Percentiles rank a stretch among this genome's conserved stretches.
phyloP scores from a whole-genome alignment of 306 rosid species.

The Fragaria iinumae region DNA sequence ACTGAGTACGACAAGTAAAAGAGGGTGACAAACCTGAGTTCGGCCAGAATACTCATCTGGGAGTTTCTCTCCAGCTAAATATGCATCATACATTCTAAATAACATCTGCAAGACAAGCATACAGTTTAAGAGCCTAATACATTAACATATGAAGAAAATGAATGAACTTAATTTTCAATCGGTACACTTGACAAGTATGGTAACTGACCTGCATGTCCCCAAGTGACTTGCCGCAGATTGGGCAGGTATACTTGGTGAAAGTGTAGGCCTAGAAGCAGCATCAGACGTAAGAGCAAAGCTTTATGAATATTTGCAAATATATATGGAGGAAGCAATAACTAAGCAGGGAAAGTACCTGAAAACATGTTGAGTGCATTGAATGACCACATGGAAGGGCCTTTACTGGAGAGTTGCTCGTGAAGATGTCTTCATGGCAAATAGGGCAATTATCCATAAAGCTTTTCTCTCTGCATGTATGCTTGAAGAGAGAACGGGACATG shows the following conservation, averaged over 20 bases:
- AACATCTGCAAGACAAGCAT: constrained; percentile 55
- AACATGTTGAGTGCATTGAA: constrained; percentile 86
- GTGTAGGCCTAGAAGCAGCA: constrained; percentile 73
- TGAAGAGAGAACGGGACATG: constrained; percentile 65
- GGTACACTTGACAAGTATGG: not conserved
- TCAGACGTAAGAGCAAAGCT: constrained; percentile 30
- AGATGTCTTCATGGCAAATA: constrained; percentile 88
- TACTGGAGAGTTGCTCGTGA: constrained; percentile 74
- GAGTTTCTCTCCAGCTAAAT: constrained; percentile 70
- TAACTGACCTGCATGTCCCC: constrained; percentile 95
- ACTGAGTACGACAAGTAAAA: constrained; percentile 1
- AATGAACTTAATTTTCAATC: not conserved
- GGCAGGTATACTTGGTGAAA: constrained; percentile 70
- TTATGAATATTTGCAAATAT: constrained; percentile 19
- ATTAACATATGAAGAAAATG: constrained; percentile 11
- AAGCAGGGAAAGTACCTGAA: constrained; percentile 51
- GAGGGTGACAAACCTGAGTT: constrained; percentile 63
- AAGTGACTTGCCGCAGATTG: constrained; percentile 89
- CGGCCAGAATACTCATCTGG: constrained; percentile 54
- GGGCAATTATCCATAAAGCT: constrained; percentile 85
- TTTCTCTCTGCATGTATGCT: constrained; percentile 83
- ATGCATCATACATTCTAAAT: constrained; percentile 75
- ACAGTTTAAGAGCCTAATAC: constrained; percentile 23
- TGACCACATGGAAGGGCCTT: constrained; percentile 93
- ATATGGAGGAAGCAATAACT: constrained; percentile 1